Evolutionary conservation across 2,329 filamentous ascomycete species (phyloP).

Genomic region (Epichloe festucae): DNA sequence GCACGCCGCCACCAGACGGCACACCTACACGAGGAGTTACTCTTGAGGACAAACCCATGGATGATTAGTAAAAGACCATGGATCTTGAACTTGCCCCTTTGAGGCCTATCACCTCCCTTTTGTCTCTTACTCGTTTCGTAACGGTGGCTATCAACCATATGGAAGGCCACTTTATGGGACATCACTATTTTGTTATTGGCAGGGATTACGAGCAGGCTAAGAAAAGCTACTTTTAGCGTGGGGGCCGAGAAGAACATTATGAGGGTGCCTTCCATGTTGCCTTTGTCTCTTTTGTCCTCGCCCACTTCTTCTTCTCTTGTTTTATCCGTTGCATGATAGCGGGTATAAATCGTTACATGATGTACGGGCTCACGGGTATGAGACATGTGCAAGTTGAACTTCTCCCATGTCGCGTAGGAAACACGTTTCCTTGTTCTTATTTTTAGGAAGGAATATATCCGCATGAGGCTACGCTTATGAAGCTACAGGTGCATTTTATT

Average conservation of each 20-base stretch:
- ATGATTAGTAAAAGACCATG: slow-evolving; percentile 24
- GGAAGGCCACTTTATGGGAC: no score
- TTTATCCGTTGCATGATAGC: background rate
- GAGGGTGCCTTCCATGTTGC: background rate
- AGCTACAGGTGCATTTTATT: background rate
- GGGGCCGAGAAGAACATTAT: no score
- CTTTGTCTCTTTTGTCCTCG: background rate
- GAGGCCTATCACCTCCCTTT: background rate
- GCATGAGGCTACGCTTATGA: background rate
- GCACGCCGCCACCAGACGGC: slow-evolving; percentile 18
- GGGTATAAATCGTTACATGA: background rate
- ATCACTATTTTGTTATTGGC: no score
- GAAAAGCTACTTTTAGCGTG: no score
- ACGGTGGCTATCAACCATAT: no score
- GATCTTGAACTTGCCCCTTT: background rate
- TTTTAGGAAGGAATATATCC: background rate
- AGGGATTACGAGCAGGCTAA: no score
- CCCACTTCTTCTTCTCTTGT: background rate
- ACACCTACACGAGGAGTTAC: slow-evolving; percentile 30
- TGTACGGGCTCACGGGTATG: background rate
- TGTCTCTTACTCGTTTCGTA: no score
- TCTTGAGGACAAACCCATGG: slow-evolving; percentile 40
- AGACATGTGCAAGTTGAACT: background rate
- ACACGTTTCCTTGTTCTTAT: no score
- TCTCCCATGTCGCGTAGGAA: no score